Percentiles rank a stretch among this genome's conserved stretches.
Evolutionary conservation across 441 rosid species (phyloP).

Genomic region (Eruca vesicaria): DNA sequence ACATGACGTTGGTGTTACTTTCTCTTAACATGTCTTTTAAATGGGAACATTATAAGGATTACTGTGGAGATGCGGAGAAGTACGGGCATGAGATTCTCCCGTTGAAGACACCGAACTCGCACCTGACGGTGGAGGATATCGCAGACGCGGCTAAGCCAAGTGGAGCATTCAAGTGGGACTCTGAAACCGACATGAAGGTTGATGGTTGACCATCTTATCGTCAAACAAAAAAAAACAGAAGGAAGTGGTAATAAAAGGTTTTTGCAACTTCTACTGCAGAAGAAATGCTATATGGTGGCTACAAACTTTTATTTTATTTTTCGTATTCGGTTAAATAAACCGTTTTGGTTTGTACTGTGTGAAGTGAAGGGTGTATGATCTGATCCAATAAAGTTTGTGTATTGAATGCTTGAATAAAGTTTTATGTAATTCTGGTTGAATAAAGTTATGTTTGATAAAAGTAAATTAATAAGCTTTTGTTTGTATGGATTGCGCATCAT

Average conservation of each 20-base stretch:
- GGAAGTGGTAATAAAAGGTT: background rate
- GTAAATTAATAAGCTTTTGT: background rate
- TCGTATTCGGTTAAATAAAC: constrained; percentile 11
- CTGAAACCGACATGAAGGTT: constrained; percentile 60
- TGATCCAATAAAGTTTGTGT: background rate
- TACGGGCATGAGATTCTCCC: constrained; percentile 52
- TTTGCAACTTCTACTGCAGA: background rate
- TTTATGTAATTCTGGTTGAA: background rate
- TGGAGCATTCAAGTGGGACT: constrained; percentile 62
- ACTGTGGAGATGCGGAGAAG: constrained; percentile 54
- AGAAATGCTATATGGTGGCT: background rate
- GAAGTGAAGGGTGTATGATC: background rate
- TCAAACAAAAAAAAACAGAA: background rate
- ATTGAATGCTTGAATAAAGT: background rate
- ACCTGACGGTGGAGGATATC: constrained; percentile 48
- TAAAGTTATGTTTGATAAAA: background rate
- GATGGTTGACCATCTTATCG: constrained; percentile 25
- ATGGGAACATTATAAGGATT: constrained; percentile 45
- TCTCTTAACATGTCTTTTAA: background rate
- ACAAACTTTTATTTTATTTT: background rate
- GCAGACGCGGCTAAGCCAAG: constrained; percentile 54
- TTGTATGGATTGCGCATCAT: background rate
- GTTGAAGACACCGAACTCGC: constrained; percentile 44
- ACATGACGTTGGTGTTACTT: background rate
- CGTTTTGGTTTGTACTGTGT: background rate